Evolutionary conservation across 768 basidiomycete genomes (phyloP), one percentile per base, ranked within the genome.

Genomic region (Kondoa subrosea): DNA sequence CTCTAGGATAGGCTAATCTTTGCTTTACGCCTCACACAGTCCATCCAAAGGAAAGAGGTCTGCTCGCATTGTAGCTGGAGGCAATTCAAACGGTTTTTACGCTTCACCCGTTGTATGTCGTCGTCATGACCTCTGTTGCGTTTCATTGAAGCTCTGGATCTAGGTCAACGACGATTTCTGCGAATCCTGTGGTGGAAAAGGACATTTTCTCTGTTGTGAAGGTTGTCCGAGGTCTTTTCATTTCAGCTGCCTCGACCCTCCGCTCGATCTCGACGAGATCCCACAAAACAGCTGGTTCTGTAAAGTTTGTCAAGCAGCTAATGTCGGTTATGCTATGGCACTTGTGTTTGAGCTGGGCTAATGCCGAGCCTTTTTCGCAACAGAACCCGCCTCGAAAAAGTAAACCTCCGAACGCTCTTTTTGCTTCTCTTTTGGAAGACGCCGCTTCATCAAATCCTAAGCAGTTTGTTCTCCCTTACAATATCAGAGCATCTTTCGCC

Each of bases 201-300:
- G 93, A 61, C 83, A 87, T 57, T 82, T 97, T 69, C 84, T 99
- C 25, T 97, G 95, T 76, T 99, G 95, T 77, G 95, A 97, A 77
- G 91, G 92, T 25, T 99, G 95, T 76, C 89, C 93, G 34, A 81
- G 87, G 71, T 90, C 91, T 4, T 99, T 95, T 77, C 95, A 99
- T 78, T 85, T 97, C 69, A 86, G 87, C 83, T 99, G 95, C 77
- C 82, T 99, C 71, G 88, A 99, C 77, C 95, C 95, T 65, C 95
- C 95, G 26, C 83, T 96, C 80, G 88, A 91, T 70, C 80, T 85
- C 62, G 82, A 87, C 70, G 90, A 95, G 77, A 84, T 95, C 58
- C 87, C 88, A 15, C 87, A 89, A 8, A 78, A 80, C 66, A 75
- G 76, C 58, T 80, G 80, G 80, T 80, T 76, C 73, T 80, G 80